Base-by-base conservation (phyloP, 495 filamentous ascomycete genomes). In the Amphirosellinia nigrospora region DNA sequence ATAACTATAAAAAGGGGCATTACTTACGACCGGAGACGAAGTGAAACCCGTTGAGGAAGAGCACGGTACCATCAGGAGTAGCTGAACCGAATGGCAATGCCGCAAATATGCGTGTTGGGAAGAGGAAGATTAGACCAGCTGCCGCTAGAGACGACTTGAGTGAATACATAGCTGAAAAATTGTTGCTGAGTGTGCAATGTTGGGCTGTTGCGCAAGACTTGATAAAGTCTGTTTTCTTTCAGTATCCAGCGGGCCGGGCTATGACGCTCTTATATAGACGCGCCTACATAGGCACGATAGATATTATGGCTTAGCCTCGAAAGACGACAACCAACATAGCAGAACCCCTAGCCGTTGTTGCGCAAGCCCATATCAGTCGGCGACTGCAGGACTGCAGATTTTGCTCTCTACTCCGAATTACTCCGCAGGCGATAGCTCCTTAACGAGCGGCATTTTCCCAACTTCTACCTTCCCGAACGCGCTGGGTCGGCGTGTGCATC, bases 31-130 rank as follows among this genome's bases (percentile, higher is more conserved):
- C 80, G 7, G 75, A 79, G 45, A 76, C 72, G 66, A 80, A 82
- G 59, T 82, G 80, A 72, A 82, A 82, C 34, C 80, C 80, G 52
- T 82, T 82, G 34, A 81, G 70, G 65, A 78, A 79, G 13, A 79
- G 61, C 11, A 79, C 74, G 1, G 74, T 69, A 19, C 74, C 74
- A 38, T 76, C 63, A 16, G 77, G 73, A 13, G 77, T 77, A 46
- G 73, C 69, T 53, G 62, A 62, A 19, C 78, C 77, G 32, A 79
- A 78, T 23, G 76, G 76, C 13, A 70, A 68, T 8, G 74, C 16
- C 43, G 76, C 74, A 32, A 70, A 52, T 16, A 62, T 16, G 32
- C 41, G 32, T 19, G 64, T 34, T 32, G 72, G 69, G 28, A 76
- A 64, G 26, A 73, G 36, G 8, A 68, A n/a, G 10, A 75, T 48